Evolutionary conservation across 1,139 yeast species (phyloP), one percentile per base, ranked within the genome.

Genomic region (Hansenula lynferdii): DNA sequence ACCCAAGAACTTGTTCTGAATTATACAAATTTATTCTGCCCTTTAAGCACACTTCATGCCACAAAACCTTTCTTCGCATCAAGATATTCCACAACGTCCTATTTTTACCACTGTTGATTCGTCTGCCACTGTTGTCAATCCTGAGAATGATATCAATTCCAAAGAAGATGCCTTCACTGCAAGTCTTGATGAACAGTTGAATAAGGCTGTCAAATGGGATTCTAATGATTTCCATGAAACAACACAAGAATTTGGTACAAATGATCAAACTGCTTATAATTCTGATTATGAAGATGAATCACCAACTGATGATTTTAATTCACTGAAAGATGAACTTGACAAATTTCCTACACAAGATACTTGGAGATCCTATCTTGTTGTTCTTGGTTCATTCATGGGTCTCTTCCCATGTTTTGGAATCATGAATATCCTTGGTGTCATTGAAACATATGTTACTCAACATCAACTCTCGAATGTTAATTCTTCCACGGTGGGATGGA

Each of bases 401-500:
- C 58, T 78, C 34, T 58, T 75, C 19, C 72, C 77, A 15, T 72
- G 69, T 38, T 76, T 79, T 51, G 87, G 87, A 6, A 55, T 78
- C 20, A 64, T 77, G 51, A 80, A 80, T 50, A 60, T 82, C 3
- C 59, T 75, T 25, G 86, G 86, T 40, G 85, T 81, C 1, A 69
- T 80, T 34, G 82, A 80, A 56, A 71, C 80, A 2, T 78, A 77
- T 46, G 67, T 80, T 8, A 65, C 75, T 21, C 55, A 60, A 6
- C 70, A 79, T 50, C 82, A 77, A 48, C 61, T 80, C 36, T 58
- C 64, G 4, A 44, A 63, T 24, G 66, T 67, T 8, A 58, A 67
- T 12, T 61, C 77, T 3, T 68, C 80, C 1, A 65, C 71, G 12
- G 70, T 79, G 5, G 76, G 85, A 8, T 81, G 89, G 90, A 72